Conservation (phyloP, 78 protist genomes). For the Monocercomonoides exilis region DNA sequence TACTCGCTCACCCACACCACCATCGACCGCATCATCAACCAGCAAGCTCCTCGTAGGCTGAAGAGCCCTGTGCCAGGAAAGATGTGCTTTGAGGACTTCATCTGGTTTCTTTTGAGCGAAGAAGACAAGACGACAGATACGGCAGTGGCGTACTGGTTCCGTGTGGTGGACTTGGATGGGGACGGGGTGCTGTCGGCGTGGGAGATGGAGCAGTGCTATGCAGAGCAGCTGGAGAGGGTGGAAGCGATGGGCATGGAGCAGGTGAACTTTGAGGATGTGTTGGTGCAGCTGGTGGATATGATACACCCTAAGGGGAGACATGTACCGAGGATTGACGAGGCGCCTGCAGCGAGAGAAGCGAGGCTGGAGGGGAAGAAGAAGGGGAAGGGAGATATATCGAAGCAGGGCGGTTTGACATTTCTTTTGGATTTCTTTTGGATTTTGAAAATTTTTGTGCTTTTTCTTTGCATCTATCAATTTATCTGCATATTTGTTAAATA, state of each 20-base stretch:
- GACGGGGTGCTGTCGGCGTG: slow-evolving; percentile 63
- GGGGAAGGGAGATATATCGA: slow-evolving; percentile 3
- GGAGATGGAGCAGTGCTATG: slow-evolving; percentile 70
- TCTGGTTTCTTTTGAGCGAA: slow-evolving; percentile 66
- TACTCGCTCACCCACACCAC: slow-evolving; percentile 23
- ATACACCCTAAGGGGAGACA: not conserved
- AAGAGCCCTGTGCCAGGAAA: slow-evolving; percentile 2
- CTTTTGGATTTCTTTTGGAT: not conserved
- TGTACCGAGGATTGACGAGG: not conserved
- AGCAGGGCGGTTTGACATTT: not conserved
- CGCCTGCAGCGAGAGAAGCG: not conserved
- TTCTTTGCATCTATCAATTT: not conserved
- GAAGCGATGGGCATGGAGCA: slow-evolving; percentile 41
- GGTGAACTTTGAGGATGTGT: slow-evolving; percentile 52
- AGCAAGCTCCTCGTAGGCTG: slow-evolving; percentile 17
- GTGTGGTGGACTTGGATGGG: slow-evolving; percentile 59
- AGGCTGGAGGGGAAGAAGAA: not conserved
- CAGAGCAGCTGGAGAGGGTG: slow-evolving; percentile 63
- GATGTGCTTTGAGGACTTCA: slow-evolving; percentile 48
- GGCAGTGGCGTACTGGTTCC: slow-evolving; percentile 69
- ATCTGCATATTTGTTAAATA: not conserved
- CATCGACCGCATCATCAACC: slow-evolving; percentile 47
- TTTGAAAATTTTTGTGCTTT: not conserved
- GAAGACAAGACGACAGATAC: slow-evolving; percentile 67
- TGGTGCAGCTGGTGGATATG: slow-evolving; percentile 38